Conservation (phyloP, 768 basidiomycete genomes). For the Pisolithus albus region DNA sequence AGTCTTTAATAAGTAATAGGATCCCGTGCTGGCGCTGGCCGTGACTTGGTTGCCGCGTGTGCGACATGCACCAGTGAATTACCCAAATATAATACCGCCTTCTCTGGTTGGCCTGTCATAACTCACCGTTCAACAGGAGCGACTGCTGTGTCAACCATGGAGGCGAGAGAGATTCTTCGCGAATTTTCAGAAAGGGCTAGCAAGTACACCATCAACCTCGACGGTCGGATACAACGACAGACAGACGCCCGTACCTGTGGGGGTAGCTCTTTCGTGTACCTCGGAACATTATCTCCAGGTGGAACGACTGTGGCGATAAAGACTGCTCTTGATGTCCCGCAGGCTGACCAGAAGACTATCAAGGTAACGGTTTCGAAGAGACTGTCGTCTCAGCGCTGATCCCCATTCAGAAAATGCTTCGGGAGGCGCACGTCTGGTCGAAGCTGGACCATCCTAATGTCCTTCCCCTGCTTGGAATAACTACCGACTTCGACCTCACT, state of each 20-base stretch:
- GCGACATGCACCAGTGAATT: no score
- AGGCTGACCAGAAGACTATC: background rate
- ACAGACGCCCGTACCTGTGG: background rate
- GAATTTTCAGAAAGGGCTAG: background rate
- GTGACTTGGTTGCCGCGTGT: no score
- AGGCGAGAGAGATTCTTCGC: no score
- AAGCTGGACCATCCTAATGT: background rate
- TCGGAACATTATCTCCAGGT: background rate
- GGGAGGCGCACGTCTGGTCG: background rate
- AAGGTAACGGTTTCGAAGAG: background rate
- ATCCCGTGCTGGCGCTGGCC: no score
- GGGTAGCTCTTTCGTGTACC: background rate
- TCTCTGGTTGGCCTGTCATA: no score
- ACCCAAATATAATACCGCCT: no score
- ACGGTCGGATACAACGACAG: background rate
- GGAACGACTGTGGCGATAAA: background rate
- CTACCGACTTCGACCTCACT: background rate
- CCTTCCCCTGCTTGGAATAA: background rate
- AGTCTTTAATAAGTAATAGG: no score
- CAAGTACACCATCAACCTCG: background rate
- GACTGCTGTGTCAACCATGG: no score
- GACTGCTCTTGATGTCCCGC: background rate
- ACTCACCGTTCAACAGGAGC: no score
- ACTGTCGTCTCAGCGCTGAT: background rate
- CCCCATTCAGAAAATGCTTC: background rate